Conservation (phyloP, 192 early-diverging fungal species). For the Obelidium mucronatum region DNA sequence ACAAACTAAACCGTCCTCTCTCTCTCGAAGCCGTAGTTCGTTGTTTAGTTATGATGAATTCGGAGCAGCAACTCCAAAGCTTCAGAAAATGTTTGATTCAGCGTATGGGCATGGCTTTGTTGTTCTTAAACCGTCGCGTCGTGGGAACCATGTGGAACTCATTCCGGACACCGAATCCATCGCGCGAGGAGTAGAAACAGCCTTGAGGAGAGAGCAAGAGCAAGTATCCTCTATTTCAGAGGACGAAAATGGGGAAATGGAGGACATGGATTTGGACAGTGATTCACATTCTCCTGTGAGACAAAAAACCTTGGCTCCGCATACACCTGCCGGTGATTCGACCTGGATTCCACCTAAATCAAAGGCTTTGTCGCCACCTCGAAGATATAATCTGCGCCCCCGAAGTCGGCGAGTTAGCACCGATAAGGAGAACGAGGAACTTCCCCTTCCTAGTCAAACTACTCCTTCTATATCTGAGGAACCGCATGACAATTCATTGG, state of each 20-base stretch:
- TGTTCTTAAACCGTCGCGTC: conserved; percentile 21
- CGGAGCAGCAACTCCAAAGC: conserved; percentile 25
- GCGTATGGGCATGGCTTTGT: conserved; percentile 36
- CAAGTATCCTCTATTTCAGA: background rate
- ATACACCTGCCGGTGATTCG: background rate
- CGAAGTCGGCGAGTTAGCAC: background rate
- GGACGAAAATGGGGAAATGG: background rate
- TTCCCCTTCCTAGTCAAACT: too few species aligned
- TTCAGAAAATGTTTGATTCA: conserved; percentile 41
- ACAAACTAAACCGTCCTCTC: background rate
- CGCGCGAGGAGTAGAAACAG: background rate
- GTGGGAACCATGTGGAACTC: background rate
- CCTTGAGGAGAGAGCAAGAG: background rate
- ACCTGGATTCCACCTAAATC: background rate
- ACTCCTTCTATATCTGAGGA: background rate
- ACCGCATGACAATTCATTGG: background rate
- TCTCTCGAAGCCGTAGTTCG: conserved; percentile 16
- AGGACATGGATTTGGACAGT: too few species aligned
- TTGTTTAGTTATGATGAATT: conserved; percentile 32
- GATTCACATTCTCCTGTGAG: background rate
- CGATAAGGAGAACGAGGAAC: background rate
- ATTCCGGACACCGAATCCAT: background rate
- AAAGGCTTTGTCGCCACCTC: background rate
- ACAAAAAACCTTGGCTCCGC: background rate
- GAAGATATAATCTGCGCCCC: background rate